These are phyloP conservation scores for Globisporangium cylindrosporum DNA, from an alignment of 352 stramenopile genomes.

Conservation along the genomic window DNA sequence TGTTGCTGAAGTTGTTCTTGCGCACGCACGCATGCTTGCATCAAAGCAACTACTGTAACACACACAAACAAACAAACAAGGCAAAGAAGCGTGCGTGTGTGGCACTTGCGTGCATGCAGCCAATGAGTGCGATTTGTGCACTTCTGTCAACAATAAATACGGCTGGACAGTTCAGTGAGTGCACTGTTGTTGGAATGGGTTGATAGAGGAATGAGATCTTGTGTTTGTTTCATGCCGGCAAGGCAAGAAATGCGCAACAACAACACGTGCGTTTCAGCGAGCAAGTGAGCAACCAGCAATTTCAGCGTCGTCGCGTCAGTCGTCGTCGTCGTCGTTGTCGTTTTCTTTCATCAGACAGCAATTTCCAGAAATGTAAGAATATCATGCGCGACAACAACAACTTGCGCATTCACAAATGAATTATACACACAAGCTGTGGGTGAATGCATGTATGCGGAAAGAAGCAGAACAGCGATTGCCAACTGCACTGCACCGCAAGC, in stretches of 20 bases:
- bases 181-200: not conserved
- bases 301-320: not conserved
- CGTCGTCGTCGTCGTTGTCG: no score
- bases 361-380: slow-evolving; percentile 4
- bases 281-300: not conserved
- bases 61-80: no score
- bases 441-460: not conserved
- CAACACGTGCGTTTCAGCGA: not conserved
- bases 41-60: not conserved
- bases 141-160: not conserved
- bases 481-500: not conserved
- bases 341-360: not conserved
- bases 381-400: not conserved
- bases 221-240: not conserved
- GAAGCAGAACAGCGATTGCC: not conserved
- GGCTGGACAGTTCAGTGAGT: no score
- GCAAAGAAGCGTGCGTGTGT: not conserved
- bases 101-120: not conserved
- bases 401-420: not conserved
- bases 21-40: not conserved
- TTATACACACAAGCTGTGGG: not conserved
- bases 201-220: not conserved
- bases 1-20: not conserved
- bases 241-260: not conserved
- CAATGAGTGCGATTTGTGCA: not conserved